Conservation (phyloP, 306 rosid genomes). For the Cyamopsis tetragonoloba region DNA sequence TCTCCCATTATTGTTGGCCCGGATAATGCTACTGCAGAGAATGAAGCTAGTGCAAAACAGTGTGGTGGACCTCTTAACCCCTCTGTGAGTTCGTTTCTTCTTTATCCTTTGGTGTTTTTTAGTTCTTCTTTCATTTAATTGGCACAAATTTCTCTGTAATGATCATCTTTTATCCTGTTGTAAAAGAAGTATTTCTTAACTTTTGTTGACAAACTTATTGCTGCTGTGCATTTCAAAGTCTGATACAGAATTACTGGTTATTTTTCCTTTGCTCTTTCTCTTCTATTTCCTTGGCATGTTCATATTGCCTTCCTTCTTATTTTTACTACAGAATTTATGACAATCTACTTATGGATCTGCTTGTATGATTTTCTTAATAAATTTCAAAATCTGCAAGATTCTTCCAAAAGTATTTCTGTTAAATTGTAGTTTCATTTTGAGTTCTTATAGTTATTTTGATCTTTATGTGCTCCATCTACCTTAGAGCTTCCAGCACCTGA, state of each 20-base stretch:
- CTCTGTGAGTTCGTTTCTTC: constrained; percentile 58
- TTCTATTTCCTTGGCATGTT: neutral
- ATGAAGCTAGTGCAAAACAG: constrained; percentile 28
- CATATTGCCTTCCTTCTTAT: neutral
- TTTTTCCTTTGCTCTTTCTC: neutral
- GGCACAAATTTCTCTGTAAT: neutral
- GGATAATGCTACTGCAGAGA: constrained; percentile 33
- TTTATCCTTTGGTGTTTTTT: constrained; percentile 4
- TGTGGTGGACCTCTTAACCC: constrained; percentile 49
- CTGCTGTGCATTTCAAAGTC: neutral
- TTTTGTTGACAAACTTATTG: neutral
- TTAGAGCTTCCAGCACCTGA: constrained; percentile 62
- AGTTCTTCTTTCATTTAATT: constrained; percentile 14
- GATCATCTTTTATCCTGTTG: neutral
- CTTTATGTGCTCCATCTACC: constrained; percentile 7
- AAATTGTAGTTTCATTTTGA: neutral
- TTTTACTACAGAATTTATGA: neutral
- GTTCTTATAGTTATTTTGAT: neutral
- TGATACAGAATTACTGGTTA: neutral
- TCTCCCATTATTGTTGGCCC: constrained; percentile 45
- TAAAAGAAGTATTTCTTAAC: neutral
- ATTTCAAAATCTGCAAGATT: neutral
- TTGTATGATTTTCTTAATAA: constrained; percentile 1
- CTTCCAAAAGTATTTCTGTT: neutral
- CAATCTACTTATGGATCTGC: neutral